Base-by-base conservation (phyloP, 2,329 filamentous ascomycete species). In the Alternaria sp. region DNA sequence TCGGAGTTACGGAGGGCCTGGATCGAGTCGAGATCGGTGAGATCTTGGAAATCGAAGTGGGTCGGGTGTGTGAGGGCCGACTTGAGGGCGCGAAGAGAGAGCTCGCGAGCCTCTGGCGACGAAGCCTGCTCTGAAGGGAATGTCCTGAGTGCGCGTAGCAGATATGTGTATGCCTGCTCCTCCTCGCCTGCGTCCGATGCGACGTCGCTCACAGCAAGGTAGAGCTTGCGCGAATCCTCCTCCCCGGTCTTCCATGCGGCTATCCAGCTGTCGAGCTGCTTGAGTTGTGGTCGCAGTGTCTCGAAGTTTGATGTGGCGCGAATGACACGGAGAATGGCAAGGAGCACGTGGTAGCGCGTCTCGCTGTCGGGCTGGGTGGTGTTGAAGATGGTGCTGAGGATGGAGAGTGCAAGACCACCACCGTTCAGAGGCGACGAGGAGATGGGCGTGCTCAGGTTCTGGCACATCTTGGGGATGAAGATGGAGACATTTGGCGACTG, bases 331-430 rank as follows among this genome's bases (percentile, higher is more conserved):
- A 98, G 83, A 73, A 97, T 93, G 76, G 93, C 89, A 80, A 96
- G 87, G 77, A 99, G 92, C 64, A 99, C 93, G 79, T 97, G 91
- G 83, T 91, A 97, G 65, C 96, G 90, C 77, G 92, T 88, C 59
- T 93, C 90, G 91, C 76, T 90, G 85, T 55, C 70, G 12, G 65
- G 90, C 84, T 71, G 90, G 84, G 71, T 98, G 88, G 96, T 91
- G 87, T 99, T 99, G 90, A 98, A 99, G 77, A 99, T 89, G 74
- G 94, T 97, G 78, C 93, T 93, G 72, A 99, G 88, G 73, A 96
- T 91, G 71, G 93, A 93, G 73, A 98, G 90, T 69, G 93, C 93
- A 69, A 99, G 88, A 54, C 91, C 91, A 67, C 91, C 86, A 73
- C 94, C 93, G 83, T 97, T 94, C 72, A 90, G 85, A 57, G 93